phyloP scores from a whole-genome alignment of 1,284 basidiomycete species.

The Peniophora sp. region DNA sequence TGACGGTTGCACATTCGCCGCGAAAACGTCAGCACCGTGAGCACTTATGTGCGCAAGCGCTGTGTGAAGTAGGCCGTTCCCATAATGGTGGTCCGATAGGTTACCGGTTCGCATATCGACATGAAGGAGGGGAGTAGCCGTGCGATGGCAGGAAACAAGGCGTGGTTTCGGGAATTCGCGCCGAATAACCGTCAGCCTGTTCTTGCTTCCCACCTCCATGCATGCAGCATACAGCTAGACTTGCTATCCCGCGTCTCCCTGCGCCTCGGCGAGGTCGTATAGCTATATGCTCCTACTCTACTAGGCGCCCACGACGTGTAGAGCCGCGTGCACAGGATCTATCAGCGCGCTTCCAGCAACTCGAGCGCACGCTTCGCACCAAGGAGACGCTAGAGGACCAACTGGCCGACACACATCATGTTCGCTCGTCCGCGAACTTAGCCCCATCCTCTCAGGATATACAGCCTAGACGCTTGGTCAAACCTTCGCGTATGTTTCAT shows the following conservation, averaged over 20 bases:
- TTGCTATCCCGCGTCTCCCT: not conserved
- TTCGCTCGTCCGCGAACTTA: not conserved
- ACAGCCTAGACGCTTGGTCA: not conserved
- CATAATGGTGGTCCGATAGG: too few species aligned
- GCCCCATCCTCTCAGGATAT: constrained; percentile 4
- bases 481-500: constrained; percentile 28
- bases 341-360: constrained; percentile 39
- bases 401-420: constrained; percentile 13
- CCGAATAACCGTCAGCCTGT: too few species aligned
- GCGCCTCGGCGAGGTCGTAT: not conserved
- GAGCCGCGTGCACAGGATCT: constrained; percentile 35
- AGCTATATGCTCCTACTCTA: not conserved
- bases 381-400: constrained; percentile 31
- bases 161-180: too few species aligned
- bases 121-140: too few species aligned
- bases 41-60: too few species aligned
- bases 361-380: constrained; percentile 46
- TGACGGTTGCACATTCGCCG: too few species aligned
- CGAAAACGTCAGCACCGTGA: too few species aligned
- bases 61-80: too few species aligned
- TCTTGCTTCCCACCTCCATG: not conserved
- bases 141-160: too few species aligned
- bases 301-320: not conserved
- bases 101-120: too few species aligned
- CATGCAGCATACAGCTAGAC: not conserved